phyloP scores from a whole-genome alignment of 495 filamentous ascomycete species.

The Penicillium dipodomyicola region DNA sequence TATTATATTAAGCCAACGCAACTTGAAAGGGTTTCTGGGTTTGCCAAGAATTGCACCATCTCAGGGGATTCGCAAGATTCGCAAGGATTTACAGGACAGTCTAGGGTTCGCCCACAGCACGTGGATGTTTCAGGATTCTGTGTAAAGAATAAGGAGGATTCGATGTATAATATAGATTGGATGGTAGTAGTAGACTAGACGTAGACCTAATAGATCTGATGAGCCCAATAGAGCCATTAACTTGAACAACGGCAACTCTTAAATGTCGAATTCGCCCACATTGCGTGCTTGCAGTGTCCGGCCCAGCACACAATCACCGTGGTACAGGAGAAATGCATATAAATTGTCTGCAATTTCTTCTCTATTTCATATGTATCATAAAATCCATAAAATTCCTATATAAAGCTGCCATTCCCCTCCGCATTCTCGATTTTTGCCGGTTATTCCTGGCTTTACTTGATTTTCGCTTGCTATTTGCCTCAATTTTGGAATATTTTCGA shows the following conservation, averaged over 20 bases:
- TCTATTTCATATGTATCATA: neutral
- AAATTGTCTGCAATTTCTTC: neutral
- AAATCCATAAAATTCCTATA: too few species aligned
- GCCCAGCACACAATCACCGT: slow-evolving; percentile 4
- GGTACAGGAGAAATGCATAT: slow-evolving; percentile 3
- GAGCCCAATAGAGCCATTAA: too few species aligned
- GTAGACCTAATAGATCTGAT: too few species aligned
- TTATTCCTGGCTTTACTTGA: neutral
- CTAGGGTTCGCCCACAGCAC: neutral
- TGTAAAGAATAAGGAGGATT: neutral
- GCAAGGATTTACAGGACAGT: neutral
- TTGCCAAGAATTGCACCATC: neutral
- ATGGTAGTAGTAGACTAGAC: too few species aligned
- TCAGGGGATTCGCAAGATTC: neutral
- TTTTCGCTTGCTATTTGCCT: neutral
- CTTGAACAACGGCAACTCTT: neutral
- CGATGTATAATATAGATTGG: neutral
- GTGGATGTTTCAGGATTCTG: neutral
- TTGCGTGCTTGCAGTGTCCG: neutral
- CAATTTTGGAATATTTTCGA: neutral
- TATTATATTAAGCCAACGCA: too few species aligned
- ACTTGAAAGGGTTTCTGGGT: neutral
- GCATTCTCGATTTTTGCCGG: too few species aligned
- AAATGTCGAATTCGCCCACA: neutral
- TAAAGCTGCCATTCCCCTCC: neutral